Evolutionary conservation across 75 land plant species (phyloP), one percentile per base, ranked within the genome.

Genomic region (Picea glauca): DNA sequence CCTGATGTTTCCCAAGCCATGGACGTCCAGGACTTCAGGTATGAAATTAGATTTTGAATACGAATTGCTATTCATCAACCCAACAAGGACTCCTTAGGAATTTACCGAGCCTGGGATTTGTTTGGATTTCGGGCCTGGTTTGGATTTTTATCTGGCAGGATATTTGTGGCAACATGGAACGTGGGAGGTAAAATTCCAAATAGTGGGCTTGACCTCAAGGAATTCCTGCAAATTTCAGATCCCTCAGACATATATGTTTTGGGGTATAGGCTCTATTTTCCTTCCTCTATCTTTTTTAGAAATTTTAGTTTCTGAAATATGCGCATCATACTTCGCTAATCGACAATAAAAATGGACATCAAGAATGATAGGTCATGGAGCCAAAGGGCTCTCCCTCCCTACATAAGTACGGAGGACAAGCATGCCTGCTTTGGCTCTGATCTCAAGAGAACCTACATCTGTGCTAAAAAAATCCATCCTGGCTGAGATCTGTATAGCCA

Each of bases 131-230:
- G 5, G 7, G 2, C n/a, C 5, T n/a, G n/a, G 7, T 60, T 60
- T 60, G 17, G n/a, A 17, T 60, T 17, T 18, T 62, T 62, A 62
- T 62, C 23, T 62, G 23, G 76, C 76, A 96, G 99, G 76, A 80
- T 92, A 60, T 92, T 92, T 83, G 96, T 86, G 8, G 89, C 89
- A 38, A 94, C 98, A 58, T 97, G 99, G 99, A 97, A 97, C 85
- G 99, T 95, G 18, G 99, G 93, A 62, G 99, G 99, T 0, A 90
- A 91, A 76, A 54, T 91, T 58, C 99, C 99, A 15, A 64, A 80
- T 30, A 83, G 58, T 26, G 87, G 79, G 60, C 77, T 97, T 65
- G 87, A 97, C 74, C 80, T 97, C 40, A 88, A 91, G 18, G 90
- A 93, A 72, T 88, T 93, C 81, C 86, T 97, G 23, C 87, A 83